phyloP scores from a whole-genome alignment of 257 asterid species.

The Solanum dulcamara region DNA sequence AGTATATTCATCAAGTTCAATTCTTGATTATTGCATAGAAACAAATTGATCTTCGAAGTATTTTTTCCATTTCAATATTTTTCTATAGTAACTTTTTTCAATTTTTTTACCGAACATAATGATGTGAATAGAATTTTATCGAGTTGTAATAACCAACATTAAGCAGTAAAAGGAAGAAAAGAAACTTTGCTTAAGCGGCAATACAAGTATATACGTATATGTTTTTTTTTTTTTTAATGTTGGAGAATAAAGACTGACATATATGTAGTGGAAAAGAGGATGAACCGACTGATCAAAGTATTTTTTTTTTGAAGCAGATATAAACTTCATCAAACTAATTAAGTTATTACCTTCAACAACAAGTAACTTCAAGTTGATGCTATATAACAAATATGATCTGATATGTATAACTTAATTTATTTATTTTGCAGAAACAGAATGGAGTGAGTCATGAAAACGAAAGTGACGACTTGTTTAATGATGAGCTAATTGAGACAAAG shows the following conservation, averaged over 20 bases:
- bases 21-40: too few relatives aligned
- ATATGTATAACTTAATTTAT: too few relatives aligned
- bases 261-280: neutral
- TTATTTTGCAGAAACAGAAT: constrained; percentile 30
- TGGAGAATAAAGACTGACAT: neutral
- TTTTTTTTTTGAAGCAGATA: neutral
- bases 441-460: constrained; percentile 6
- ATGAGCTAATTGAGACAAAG: constrained; percentile 63
- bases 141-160: neutral
- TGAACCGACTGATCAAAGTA: neutral
- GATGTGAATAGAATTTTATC: neutral
- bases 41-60: too few relatives aligned
- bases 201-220: neutral
- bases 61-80: too few relatives aligned
- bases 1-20: too few relatives aligned
- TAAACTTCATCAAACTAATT: neutral
- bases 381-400: too few relatives aligned
- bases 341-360: too few relatives aligned
- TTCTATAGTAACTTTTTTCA: too few relatives aligned
- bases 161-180: neutral
- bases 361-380: neutral
- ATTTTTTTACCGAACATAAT: too few relatives aligned
- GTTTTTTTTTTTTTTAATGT: neutral
- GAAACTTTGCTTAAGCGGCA: neutral
- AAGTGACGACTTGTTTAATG: neutral